These are phyloP conservation scores for Aspergillus ruber DNA, from an alignment of 2,329 filamentous ascomycete species.

Conservation along the genomic window DNA sequence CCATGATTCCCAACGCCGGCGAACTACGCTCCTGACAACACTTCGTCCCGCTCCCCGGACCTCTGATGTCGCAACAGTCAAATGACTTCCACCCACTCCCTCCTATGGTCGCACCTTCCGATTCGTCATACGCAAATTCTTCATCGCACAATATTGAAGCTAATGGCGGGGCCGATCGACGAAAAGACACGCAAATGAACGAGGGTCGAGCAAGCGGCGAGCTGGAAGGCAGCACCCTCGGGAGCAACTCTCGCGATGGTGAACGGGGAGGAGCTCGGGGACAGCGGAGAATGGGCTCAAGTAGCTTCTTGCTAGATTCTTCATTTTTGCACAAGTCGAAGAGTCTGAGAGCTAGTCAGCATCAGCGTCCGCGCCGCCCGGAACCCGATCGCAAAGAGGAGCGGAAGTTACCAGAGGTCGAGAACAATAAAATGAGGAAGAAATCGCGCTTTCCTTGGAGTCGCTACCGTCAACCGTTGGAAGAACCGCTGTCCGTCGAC, in stretches of 20 bases:
- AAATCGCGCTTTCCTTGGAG: constrained; percentile 29
- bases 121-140: not conserved
- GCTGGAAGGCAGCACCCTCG: constrained; percentile 32
- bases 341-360: constrained; percentile 17
- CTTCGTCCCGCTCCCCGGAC: constrained; percentile 8
- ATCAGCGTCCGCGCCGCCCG: constrained; percentile 18
- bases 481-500: constrained; percentile 21
- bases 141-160: constrained; percentile 3
- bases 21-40: constrained; percentile 16
- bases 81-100: constrained; percentile 10
- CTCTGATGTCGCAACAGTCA: constrained; percentile 17
- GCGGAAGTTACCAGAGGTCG: constrained; percentile 31
- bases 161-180: constrained; percentile 14
- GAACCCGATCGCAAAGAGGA: constrained; percentile 33
- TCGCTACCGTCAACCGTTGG: constrained; percentile 26
- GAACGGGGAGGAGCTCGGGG: constrained; percentile 18
- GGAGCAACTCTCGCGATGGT: constrained; percentile 30
- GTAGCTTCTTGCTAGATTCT: constrained; percentile 43
- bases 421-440: constrained; percentile 22
- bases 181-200: constrained; percentile 16
- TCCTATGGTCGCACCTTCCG: constrained; percentile 9
- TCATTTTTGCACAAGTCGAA: constrained; percentile 24
- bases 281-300: constrained; percentile 27
- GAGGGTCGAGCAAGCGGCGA: constrained; percentile 25
- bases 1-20: constrained; percentile 15